These are phyloP conservation scores for Aegle marmelos DNA, from an alignment of 345 rosid genomes.

Conservation along the genomic window DNA sequence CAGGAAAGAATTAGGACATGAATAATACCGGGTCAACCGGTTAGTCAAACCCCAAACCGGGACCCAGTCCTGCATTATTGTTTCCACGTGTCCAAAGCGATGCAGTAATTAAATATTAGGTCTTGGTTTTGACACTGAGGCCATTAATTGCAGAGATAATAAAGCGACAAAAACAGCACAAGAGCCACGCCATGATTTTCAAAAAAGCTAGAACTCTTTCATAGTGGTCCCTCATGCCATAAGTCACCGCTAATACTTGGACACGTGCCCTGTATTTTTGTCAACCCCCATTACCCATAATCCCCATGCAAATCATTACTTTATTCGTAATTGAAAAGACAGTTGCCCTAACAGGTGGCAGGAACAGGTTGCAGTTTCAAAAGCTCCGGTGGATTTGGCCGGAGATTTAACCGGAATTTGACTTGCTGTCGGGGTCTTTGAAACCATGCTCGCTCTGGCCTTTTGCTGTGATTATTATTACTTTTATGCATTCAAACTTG, in stretches of 20 bases:
- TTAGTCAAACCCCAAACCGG: neutral
- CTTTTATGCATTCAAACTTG: neutral
- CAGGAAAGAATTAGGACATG: neutral
- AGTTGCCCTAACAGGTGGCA: slow-evolving; percentile 31
- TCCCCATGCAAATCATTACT: slow-evolving; percentile 37
- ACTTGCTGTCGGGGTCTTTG: slow-evolving; percentile 29
- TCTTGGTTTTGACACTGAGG: slow-evolving; percentile 24
- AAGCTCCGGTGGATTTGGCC: slow-evolving; percentile 14
- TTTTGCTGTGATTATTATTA: neutral
- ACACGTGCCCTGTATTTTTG: slow-evolving; percentile 23
- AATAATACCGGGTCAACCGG: slow-evolving; percentile 17
- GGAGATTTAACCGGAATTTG: slow-evolving; percentile 25
- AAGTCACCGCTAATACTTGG: neutral
- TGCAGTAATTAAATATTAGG: slow-evolving; percentile 19
- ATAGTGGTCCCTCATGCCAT: slow-evolving; percentile 10
- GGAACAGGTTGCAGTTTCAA: slow-evolving; percentile 23
- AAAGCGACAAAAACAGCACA: slow-evolving; percentile 26
- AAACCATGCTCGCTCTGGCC: slow-evolving; percentile 12
- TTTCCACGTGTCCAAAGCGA: slow-evolving; percentile 34
- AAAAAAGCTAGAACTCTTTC: slow-evolving; percentile 12
- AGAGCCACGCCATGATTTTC: slow-evolving; percentile 36
- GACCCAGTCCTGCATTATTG: slow-evolving; percentile 29
- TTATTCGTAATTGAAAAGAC: slow-evolving; percentile 27
- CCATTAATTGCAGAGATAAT: slow-evolving; percentile 3
- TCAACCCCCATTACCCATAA: slow-evolving; percentile 29